Conservation (phyloP, 306 rosid genomes). For the Mimosa bimucronata region DNA sequence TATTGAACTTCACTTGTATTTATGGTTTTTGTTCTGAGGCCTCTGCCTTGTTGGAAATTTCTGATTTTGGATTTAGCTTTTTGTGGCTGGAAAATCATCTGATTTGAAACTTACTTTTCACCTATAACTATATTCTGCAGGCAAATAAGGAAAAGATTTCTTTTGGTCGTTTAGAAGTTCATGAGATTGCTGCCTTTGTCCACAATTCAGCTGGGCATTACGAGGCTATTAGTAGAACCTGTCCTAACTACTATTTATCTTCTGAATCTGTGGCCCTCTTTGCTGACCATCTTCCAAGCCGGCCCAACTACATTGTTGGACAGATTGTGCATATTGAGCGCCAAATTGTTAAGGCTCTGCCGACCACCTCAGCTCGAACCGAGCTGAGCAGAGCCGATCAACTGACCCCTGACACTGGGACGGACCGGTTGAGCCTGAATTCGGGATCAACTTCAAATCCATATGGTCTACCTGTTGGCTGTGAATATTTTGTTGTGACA, state of each 20-base stretch:
- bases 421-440: conserved; percentile 86
- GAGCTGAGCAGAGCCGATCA: conserved; percentile 54
- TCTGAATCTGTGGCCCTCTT: conserved; percentile 91
- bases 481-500: conserved; percentile 95
- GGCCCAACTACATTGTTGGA: conserved; percentile 92
- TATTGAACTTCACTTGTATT: not conserved
- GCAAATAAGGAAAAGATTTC: conserved; percentile 96
- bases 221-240: conserved; percentile 84
- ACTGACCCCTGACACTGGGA: conserved; percentile 55
- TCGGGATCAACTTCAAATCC: conserved; percentile 88
- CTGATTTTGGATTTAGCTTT: not conserved
- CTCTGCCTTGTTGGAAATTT: not conserved
- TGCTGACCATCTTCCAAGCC: conserved; percentile 73
- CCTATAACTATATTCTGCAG: conserved; percentile 57
- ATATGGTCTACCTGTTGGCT: conserved; percentile 90
- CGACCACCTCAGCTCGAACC: conserved; percentile 35
- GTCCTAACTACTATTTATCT: conserved; percentile 81
- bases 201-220: conserved; percentile 73
- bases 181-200: conserved; percentile 94
- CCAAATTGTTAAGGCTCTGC: conserved; percentile 66
- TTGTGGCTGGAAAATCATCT: not conserved
- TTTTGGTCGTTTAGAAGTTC: conserved; percentile 83
- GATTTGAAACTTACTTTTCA: not conserved
- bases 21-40: not conserved
- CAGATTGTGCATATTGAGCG: conserved; percentile 97